Conservation (phyloP, 257 asterid species). For the Anisodus acutangulus region DNA sequence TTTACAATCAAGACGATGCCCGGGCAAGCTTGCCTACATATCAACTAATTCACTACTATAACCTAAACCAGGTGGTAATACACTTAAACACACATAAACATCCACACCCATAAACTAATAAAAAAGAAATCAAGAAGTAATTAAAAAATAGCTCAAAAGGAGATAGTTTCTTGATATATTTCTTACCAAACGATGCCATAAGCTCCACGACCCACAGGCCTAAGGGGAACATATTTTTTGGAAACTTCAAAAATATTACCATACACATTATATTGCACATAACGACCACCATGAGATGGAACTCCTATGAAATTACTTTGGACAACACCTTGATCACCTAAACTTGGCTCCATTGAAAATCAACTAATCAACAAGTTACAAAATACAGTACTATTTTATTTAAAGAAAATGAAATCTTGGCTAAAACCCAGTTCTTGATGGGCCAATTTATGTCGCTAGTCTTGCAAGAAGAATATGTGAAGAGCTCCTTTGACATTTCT, state of each 20-base stretch:
- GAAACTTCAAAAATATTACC: conserved; percentile 82
- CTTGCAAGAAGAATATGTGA: conserved; percentile 40
- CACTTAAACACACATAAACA: conserved; percentile 34
- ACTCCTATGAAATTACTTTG: conserved; percentile 58
- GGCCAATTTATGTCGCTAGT: conserved; percentile 48
- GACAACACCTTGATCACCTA: conserved; percentile 62
- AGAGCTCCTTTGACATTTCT: conserved; percentile 41
- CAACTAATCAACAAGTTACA: conserved; percentile 23
- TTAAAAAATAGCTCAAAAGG: conserved; percentile 31
- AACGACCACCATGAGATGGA: conserved; percentile 74
- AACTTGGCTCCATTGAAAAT: conserved; percentile 64
- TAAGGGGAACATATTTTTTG: conserved; percentile 66
- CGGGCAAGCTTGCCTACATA: not conserved
- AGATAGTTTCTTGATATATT: not conserved
- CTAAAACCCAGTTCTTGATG: conserved; percentile 40
- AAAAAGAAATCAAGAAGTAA: not conserved
- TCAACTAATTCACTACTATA: not conserved
- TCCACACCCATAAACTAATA: conserved; percentile 15
- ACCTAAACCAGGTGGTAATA: conserved; percentile 12
- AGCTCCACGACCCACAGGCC: conserved; percentile 91
- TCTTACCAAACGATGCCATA: conserved; percentile 79
- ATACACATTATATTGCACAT: conserved; percentile 74
- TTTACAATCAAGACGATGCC: not conserved
- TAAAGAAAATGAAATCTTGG: not conserved
- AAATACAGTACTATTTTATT: not conserved